Conservation (phyloP, 192 early-diverging fungal genomes). For the Coemansia sp. region DNA sequence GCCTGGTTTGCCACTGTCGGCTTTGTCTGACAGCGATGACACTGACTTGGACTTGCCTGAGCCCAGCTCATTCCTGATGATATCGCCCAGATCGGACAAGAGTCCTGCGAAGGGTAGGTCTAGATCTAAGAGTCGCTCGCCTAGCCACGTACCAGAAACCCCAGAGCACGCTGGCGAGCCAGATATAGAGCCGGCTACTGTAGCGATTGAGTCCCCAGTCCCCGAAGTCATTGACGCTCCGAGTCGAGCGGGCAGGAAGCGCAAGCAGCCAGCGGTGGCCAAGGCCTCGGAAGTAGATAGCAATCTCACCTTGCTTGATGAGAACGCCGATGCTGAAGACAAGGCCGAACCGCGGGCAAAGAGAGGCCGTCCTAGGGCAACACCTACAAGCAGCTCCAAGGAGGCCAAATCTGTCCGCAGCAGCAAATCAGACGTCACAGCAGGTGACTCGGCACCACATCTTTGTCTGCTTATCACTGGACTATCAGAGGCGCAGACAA, state of each 20-base stretch:
- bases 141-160: not conserved
- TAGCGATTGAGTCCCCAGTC: not conserved
- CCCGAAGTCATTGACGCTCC: not conserved
- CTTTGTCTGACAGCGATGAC: conserved; percentile 26
- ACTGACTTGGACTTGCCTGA: conserved; percentile 50
- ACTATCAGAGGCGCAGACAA: conserved; percentile 20
- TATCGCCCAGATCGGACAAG: not conserved
- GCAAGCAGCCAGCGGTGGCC: not conserved
- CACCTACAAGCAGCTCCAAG: not conserved
- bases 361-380: not conserved
- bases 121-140: not conserved
- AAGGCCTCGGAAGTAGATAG: not conserved
- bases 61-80: conserved; percentile 29
- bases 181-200: not conserved
- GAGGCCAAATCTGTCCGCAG: not conserved
- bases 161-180: not conserved
- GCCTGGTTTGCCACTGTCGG: not conserved
- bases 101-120: not conserved
- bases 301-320: conserved; percentile 1
- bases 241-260: not conserved
- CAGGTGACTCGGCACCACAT: not conserved
- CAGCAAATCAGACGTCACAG: not conserved
- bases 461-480: conserved; percentile 27
- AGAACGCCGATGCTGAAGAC: not conserved
- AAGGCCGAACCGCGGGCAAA: not conserved